phyloP scores from a whole-genome alignment of 768 basidiomycete species.

The Antrodiella citrinella region DNA sequence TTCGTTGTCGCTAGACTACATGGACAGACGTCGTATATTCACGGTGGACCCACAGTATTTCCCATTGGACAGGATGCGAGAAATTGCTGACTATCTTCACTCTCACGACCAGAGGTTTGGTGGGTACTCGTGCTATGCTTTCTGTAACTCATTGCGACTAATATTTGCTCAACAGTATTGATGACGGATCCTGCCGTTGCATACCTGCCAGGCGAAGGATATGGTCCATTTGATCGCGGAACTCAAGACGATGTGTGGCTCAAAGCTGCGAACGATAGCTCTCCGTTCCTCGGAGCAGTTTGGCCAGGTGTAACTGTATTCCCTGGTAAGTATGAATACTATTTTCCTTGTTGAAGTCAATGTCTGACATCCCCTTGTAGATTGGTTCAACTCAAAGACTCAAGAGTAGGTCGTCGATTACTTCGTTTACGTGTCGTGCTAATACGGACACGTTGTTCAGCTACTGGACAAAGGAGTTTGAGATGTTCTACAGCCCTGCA shows the following conservation, averaged over 20 bases:
- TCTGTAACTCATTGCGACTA: background rate
- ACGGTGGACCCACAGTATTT: slow-evolving; percentile 65
- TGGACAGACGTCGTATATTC: slow-evolving; percentile 59
- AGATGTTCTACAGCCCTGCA: slow-evolving; percentile 42
- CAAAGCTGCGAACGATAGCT: slow-evolving; percentile 52
- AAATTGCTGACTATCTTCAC: slow-evolving; percentile 58
- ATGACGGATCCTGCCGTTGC: slow-evolving; percentile 73
- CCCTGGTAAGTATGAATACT: slow-evolving; percentile 31
- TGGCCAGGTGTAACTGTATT: slow-evolving; percentile 62
- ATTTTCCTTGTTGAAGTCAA: background rate
- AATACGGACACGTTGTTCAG: too few relatives aligned
- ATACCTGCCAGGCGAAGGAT: slow-evolving; percentile 37
- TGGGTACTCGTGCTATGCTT: slow-evolving; percentile 20
- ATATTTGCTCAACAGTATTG: slow-evolving; percentile 32
- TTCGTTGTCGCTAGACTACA: slow-evolving; percentile 41
- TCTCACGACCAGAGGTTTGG: slow-evolving; percentile 49
- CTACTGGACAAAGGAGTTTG: slow-evolving; percentile 58
- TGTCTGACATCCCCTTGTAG: slow-evolving; percentile 18
- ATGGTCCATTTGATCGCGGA: slow-evolving; percentile 50
- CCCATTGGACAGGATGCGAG: slow-evolving; percentile 52
- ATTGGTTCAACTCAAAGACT: slow-evolving; percentile 54
- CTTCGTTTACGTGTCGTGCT: background rate
- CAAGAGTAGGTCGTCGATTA: slow-evolving; percentile 31
- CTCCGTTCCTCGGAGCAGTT: slow-evolving; percentile 44
- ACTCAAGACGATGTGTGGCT: slow-evolving; percentile 47